A percentile compares a stretch with the other conserved stretches of the same genome.
phyloP scores from a whole-genome alignment of 192 early-diverging fungal species.

The Entophlyctis luteolus region DNA sequence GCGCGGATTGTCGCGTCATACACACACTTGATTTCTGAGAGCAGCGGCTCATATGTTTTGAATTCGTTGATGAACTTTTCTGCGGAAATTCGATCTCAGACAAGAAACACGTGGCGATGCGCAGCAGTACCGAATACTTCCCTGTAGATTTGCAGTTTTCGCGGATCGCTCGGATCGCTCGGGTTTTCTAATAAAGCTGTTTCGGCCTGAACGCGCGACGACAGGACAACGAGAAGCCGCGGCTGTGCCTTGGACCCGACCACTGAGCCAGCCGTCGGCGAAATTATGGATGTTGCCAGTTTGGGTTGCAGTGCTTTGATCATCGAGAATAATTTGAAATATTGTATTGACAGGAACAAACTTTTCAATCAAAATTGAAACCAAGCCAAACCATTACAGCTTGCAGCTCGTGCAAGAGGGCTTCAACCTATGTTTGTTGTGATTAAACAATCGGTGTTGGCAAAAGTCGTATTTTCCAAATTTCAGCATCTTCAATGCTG shows the following conservation, averaged over 20 bases:
- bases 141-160: conserved; percentile 43
- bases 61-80: conserved; percentile 56
- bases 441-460: too few relatives aligned
- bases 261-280: background rate
- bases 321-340: too few relatives aligned
- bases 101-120: background rate
- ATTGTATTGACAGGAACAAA: too few relatives aligned
- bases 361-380: too few relatives aligned
- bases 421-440: too few relatives aligned
- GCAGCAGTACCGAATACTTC: conserved; percentile 44
- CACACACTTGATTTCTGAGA: conserved; percentile 53
- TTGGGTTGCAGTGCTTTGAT: too few relatives aligned
- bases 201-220: conserved; percentile 5
- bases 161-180: conserved; percentile 21
- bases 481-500: too few relatives aligned
- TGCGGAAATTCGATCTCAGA: conserved; percentile 1
- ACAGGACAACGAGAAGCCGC: background rate
- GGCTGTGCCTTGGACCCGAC: conserved; percentile 3
- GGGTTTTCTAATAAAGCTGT: conserved; percentile 7
- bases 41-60: conserved; percentile 49
- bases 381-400: too few relatives aligned
- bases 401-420: too few relatives aligned
- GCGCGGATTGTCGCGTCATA: conserved; percentile 44
- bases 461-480: too few relatives aligned
- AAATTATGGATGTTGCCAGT: background rate